Evolutionary conservation across 192 early-diverging fungal species (phyloP).

Genomic region (Umbelopsis ramanniana): DNA sequence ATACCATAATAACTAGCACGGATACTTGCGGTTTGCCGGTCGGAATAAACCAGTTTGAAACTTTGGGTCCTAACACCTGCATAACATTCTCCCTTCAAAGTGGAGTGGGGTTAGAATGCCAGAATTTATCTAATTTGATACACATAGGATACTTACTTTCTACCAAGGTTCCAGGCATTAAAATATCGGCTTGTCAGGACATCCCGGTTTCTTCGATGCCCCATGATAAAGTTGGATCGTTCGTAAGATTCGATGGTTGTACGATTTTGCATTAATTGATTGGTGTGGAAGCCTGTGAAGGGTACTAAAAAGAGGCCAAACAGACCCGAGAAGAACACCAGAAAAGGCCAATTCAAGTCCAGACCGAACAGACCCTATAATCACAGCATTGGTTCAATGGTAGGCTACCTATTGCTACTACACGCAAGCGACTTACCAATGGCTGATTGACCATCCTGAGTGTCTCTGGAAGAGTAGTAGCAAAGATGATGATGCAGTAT

Average conservation of each 20-base stretch:
- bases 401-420: background rate
- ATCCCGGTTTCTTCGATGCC: conserved; percentile 17
- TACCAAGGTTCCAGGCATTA: conserved; percentile 44
- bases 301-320: conserved; percentile 53
- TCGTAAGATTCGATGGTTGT: conserved; percentile 61
- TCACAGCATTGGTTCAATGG: background rate
- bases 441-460: conserved; percentile 30
- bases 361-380: conserved; percentile 35
- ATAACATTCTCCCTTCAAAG: conserved; percentile 29
- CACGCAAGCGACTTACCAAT: conserved; percentile 20
- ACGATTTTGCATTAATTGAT: conserved; percentile 50
- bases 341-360: conserved; percentile 45
- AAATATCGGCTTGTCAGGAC: conserved; percentile 39
- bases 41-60: conserved; percentile 32
- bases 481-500: conserved; percentile 40
- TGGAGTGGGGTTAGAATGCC: background rate
- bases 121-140: background rate
- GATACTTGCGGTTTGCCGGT: conserved; percentile 35
- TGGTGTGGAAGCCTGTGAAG: conserved; percentile 54
- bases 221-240: conserved; percentile 36
- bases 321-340: conserved; percentile 44
- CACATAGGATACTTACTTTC: conserved; percentile 18
- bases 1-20: background rate
- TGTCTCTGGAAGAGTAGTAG: conserved; percentile 43
- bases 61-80: conserved; percentile 35